Evolutionary conservation across 345 rosid genomes (phyloP), one percentile per base, ranked within the genome.

Genomic region (Balakata baccata): DNA sequence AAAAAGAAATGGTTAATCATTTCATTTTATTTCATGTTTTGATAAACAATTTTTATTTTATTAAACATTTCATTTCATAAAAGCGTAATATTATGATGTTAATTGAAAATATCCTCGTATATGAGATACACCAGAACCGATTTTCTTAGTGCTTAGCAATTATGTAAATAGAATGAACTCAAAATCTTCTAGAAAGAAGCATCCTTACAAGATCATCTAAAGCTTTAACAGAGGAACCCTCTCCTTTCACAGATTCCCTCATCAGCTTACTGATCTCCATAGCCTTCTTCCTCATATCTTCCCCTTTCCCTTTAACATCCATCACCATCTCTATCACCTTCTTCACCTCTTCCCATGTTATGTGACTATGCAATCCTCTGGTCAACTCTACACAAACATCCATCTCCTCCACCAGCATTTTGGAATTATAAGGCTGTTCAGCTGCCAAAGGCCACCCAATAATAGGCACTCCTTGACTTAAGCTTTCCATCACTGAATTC

Each of bases 381-480:
- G 85, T 73, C 64, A 88, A n/a, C 79, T 85, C 87, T 38, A 84
- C 73, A 10, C 81, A n/a, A 0, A 85, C 85, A 5, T 83, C 82
- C 83, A 86, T 83, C 74, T 86, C 92, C 77, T 88, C 88, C 59
- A 66, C 81, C 75, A 86, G 47, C 88, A 85, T 81, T 73, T 86
- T 88, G 2, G 75, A 73, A 51, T 86, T 88, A 53, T 79, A 86
- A 1, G 78, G 68, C 67, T 85, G 87, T 74, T 88, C 88, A 0
- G 41, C 92, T 0, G 87, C 88, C 78, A 85, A 74, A 0, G 88
- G 88, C 92, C 92, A 88, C 8, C 86, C 89, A 5, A 88, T 85
- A 1, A 83, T 77, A 0, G 86, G 86, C 54, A 86, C 83, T 0
- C 88, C 88, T 70, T 85, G 84, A 62, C 87, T 86, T 34, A 86